A percentile compares a stretch with the other conserved stretches of the same genome.
These are phyloP conservation scores for Haplosporangium gracile DNA, from an alignment of 192 early-diverging fungal species.

Conservation along the genomic window DNA sequence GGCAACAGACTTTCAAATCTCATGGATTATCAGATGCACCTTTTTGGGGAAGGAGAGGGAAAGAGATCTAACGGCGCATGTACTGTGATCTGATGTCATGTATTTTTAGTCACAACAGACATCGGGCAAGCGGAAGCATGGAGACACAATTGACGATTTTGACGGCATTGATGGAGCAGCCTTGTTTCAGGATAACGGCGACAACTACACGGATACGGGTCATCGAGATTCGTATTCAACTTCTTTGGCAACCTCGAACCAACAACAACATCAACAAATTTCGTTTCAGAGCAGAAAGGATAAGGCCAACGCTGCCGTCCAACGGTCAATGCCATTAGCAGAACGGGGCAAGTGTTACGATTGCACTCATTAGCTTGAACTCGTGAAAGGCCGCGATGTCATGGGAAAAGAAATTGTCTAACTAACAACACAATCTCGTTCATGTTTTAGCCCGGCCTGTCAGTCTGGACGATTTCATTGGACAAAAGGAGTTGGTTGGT, in stretches of 20 bases:
- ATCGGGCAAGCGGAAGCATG: slow-evolving; percentile 35
- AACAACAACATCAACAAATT: background rate
- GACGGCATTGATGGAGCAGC: slow-evolving; percentile 11
- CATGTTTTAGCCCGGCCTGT: slow-evolving; percentile 56
- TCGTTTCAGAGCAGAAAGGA: slow-evolving; percentile 38
- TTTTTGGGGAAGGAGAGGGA: background rate
- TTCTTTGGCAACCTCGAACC: background rate
- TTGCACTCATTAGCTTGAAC: background rate
- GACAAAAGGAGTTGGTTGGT: slow-evolving; percentile 79
- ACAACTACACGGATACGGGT: background rate
- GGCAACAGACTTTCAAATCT: no score
- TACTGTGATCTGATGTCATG: background rate
- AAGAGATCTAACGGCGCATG: background rate
- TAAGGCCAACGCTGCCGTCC: slow-evolving; percentile 30
- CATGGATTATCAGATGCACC: no score
- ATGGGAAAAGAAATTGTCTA: background rate
- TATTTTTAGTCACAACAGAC: slow-evolving; percentile 5
- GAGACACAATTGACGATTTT: slow-evolving; percentile 16
- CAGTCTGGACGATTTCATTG: slow-evolving; percentile 75
- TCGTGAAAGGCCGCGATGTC: background rate
- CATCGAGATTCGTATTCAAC: background rate
- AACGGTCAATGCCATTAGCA: slow-evolving; percentile 69
- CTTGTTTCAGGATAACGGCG: background rate
- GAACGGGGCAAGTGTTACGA: slow-evolving; percentile 58
- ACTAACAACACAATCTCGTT: background rate